These are phyloP conservation scores for Tribonema minus DNA, from an alignment of 108 stramenopile genomes.

Conservation along the genomic window DNA sequence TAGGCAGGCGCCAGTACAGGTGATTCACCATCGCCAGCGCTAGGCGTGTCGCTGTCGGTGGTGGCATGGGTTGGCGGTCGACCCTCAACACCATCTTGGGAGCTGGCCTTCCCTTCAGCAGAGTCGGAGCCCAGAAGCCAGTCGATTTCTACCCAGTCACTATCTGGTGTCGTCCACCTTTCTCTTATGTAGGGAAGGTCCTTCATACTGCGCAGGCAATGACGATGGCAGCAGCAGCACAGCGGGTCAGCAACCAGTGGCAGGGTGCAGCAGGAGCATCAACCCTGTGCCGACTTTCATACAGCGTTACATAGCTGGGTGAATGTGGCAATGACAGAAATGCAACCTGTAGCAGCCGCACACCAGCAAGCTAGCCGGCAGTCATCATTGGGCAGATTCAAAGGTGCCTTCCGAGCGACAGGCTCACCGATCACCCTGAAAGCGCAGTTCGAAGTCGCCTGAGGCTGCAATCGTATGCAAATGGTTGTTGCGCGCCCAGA, in stretches of 20 bases:
- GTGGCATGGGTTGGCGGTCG: background rate
- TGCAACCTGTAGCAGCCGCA: too few species aligned
- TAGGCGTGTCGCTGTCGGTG: background rate
- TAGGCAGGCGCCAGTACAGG: too few species aligned
- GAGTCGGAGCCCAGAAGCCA: slow-evolving; percentile 18
- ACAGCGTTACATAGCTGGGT: too few species aligned
- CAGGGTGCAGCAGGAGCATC: background rate
- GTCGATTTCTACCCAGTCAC: slow-evolving; percentile 45
- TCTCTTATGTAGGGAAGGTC: slow-evolving; percentile 33
- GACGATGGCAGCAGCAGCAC: too few species aligned
- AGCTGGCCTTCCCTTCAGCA: background rate
- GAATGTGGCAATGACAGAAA: too few species aligned
- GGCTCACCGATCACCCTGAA: background rate
- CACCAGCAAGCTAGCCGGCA: too few species aligned
- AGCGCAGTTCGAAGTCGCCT: background rate
- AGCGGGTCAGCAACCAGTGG: too few species aligned
- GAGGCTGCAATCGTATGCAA: background rate
- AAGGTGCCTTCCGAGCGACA: background rate
- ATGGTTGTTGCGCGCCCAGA: slow-evolving; percentile 4
- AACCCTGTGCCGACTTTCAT: background rate
- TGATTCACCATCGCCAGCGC: background rate
- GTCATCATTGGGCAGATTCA: too few species aligned
- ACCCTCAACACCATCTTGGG: background rate
- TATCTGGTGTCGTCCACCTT: slow-evolving; percentile 45
- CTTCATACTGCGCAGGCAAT: too few species aligned